Base-by-base conservation (phyloP, 2,329 filamentous ascomycete genomes). In the Aureobasidium sp. region DNA sequence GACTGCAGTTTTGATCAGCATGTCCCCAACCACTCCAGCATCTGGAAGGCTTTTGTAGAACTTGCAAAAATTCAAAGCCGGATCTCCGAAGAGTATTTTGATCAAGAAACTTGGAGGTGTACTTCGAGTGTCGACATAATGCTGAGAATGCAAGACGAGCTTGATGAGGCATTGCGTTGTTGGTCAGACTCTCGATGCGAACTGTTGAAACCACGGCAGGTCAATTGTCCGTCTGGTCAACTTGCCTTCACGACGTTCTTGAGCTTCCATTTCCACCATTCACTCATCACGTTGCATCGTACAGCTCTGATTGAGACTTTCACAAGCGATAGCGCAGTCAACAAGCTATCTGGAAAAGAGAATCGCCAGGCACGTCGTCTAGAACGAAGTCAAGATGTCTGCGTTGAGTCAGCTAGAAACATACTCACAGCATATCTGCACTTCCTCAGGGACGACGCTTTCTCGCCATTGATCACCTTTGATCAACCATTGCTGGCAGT, bases 161-260 rank as follows among this genome's bases (percentile, higher is more conserved):
- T 58, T 3, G 29, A 47, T 39, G 3, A 34, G 7, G 6, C 31
- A n/a, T 12, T 58, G 25, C 15, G 5, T 4, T 3, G 14, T 20
- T 58, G 55, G 55, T 45, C 55, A 4, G 41, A 47, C 39, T 36
- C 17, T 37, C 27, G 37, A 3, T 27, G 41, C 3, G 31, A n/a
- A 2, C 14, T 11, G 1, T 12, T 47, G 11, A 36, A 12, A 7
- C 55, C 55, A 20, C n/a, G 15, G 34, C 7, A 22, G 17, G 15
- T 34, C 3, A 9, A 17, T 73, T 70, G 59, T 62, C 17, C 48
- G 6, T 37, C 48, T 29, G 14, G n/a, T 20, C 15, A 47, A 7
- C 27, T 22, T 3, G 15, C 48, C 22, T 31, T 45, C 17, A 29
- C 37, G 17, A 42, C 48, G 7, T 36, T 44, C 6, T 17, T 62